Base-by-base conservation (phyloP, 305 asterid genomes). In the Solanum aculeatissimum region DNA sequence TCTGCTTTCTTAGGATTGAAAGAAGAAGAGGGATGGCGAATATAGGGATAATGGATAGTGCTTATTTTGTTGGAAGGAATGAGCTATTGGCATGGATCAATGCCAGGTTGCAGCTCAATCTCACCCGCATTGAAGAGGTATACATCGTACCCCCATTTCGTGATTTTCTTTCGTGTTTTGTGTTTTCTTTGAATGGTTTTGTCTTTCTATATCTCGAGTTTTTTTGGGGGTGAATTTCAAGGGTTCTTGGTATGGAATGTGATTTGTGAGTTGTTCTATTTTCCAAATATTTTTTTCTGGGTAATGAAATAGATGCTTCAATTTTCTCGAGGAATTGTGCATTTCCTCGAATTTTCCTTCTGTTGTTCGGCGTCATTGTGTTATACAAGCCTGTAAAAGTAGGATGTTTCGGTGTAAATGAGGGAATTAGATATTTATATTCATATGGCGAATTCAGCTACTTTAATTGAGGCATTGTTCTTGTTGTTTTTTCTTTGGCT, bases 21-120 rank as follows among this genome's bases (percentile, higher is more conserved):
- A 85, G 15, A 75, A 32, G 1, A 79, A 83, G 23, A 85, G 90
- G 96, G 5, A 97, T 97, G 55, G 62, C 96, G 69, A 94, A 90
- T 85, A 95, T 95, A 35, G 98, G 98, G 89, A 94, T 94, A 68
- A 95, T 95, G 99, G 99, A 95, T 77, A 88, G 97, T 51, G 99
- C 99, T 2, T 95, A 95, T 87, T 95, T 94, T 84, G 99, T 94
- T 53, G 98, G 99, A 12, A 90, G 99, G 88, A 93, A 92, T 85
- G 99, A 95, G 90, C 92, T 95, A 86, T 95, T 95, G 77, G 83
- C 95, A 7, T 93, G 98, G 99, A 91, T 94, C 83, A 95, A 94
- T 89, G 94, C 90, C 81, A 90, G 94, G 91, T 95, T 95, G 87
- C 97, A 92, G 75, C 96, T 95, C 65, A 89, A 89, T 88, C 98